A percentile compares a stretch with the other conserved stretches of the same genome.
phyloP scores from a whole-genome alignment of 768 basidiomycete species.

The Mycena alexandri region DNA sequence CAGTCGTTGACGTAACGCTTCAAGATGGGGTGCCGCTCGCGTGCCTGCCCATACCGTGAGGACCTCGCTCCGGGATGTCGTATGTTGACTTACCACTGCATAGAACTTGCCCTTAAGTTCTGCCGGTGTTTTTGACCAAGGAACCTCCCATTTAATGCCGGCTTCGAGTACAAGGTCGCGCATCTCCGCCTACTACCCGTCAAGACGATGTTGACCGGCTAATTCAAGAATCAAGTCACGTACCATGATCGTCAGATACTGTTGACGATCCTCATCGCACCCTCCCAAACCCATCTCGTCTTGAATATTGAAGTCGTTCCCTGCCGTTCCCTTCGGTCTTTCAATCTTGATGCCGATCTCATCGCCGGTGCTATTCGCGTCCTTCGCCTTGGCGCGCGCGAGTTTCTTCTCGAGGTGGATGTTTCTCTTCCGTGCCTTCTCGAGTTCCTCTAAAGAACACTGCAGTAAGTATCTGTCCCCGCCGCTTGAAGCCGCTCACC shows the following conservation, averaged over 20 bases:
- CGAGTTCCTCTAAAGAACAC: no score
- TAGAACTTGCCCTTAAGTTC: slow-evolving; percentile 25
- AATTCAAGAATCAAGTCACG: not conserved
- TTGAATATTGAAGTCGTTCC: slow-evolving; percentile 11
- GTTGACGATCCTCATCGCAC: not conserved
- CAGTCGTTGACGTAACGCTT: slow-evolving; percentile 37
- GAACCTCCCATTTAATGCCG: slow-evolving; percentile 30
- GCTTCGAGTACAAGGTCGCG: slow-evolving; percentile 28
- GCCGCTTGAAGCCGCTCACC: no score
- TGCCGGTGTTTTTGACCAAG: slow-evolving; percentile 27
- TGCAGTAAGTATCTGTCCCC: no score
- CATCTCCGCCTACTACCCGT: slow-evolving; percentile 17
- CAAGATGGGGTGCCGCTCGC: slow-evolving; percentile 17
- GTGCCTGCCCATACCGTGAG: not conserved
- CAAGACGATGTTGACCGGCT: not conserved
- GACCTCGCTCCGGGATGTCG: not conserved
- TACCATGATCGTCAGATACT: not conserved
- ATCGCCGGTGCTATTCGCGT: no score
- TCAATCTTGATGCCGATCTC: no score
- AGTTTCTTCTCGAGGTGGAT: no score
- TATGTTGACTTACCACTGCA: slow-evolving; percentile 10
- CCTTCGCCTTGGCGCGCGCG: not conserved
- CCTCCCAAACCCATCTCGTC: slow-evolving; percentile 13
- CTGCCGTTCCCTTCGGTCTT: not conserved
- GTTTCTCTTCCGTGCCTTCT: no score